Evolutionary conservation across 805 yeast species (phyloP).

Genomic region (Kuraishia hungarica): DNA sequence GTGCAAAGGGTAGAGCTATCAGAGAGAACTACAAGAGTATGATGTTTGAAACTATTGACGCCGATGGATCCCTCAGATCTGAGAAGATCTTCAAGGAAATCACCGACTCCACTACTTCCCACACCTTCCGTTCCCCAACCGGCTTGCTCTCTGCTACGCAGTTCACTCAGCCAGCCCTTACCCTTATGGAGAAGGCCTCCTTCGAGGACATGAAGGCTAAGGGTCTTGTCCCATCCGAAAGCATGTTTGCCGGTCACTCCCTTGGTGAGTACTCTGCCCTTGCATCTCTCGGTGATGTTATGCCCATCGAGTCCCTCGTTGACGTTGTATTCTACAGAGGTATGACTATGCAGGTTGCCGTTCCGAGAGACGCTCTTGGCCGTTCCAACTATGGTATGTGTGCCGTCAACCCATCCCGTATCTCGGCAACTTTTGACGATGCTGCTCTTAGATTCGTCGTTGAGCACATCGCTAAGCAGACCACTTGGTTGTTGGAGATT

Average conservation of each 20-base stretch:
- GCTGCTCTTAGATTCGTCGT: conserved; percentile 93
- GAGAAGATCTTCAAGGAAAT: conserved; percentile 96
- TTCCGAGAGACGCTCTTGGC: conserved; percentile 91
- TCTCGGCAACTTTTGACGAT: conserved; percentile 81
- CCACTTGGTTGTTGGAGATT: conserved; percentile 93
- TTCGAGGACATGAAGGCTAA: conserved; percentile 95
- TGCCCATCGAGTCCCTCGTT: conserved; percentile 96
- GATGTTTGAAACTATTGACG: conserved; percentile 94
- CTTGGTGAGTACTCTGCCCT: conserved; percentile 98
- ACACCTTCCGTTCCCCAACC: conserved; percentile 84
- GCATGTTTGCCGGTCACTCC: conserved; percentile 98
- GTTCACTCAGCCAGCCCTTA: conserved; percentile 98
- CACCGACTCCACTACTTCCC: conserved; percentile 70
- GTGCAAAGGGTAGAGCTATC: conserved; percentile 92
- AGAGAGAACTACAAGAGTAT: conserved; percentile 91
- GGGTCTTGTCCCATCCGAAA: conserved; percentile 90
- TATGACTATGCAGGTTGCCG: conserved; percentile 99
- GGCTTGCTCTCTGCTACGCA: conserved; percentile 97
- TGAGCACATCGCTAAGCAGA: conserved; percentile 73
- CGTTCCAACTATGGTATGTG: conserved; percentile 99
- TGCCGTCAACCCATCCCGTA: conserved; percentile 96
- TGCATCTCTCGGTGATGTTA: conserved; percentile 94
- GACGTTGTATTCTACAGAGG: conserved; percentile 99
- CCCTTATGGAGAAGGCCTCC: conserved; percentile 98
- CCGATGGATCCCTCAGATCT: conserved; percentile 72